Evolutionary conservation across 495 filamentous ascomycete species (phyloP), one percentile per base, ranked within the genome.

Genomic region (Penicillium egyptiacum): DNA sequence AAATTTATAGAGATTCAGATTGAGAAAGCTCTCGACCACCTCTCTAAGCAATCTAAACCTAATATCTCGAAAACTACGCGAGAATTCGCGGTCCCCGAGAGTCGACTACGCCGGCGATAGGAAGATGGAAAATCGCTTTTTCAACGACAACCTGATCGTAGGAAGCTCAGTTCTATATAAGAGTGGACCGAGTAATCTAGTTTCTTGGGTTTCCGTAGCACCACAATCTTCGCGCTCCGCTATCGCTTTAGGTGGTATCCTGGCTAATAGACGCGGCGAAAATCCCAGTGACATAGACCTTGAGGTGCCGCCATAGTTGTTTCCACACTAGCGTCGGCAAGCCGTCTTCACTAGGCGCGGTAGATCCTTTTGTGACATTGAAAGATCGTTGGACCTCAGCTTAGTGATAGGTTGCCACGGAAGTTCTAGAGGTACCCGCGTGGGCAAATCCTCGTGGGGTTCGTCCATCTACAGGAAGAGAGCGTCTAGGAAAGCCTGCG

Each of bases 391-490:
- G 26, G 28, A 70, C 56, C 50, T 72, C 63, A 2, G 47, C 26
- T 70, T 53, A 1, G 67, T 60, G 53, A 69, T 63, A 7, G 56
- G 61, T 25, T 57, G 30, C 65, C 52, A 72, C 10, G 28, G 53
- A 7, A 72, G 57, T 51, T 58, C 25, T 28, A 46, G 25, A 26
- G 43, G 43, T 45, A 23, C 23, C 12, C 10, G 43, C 23, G 43
- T 2, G 23, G 14, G 23, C 12, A 17, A 25, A 4, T 45, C 43
- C 23, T 25, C 63, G n/a, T 40, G 23, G 16, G 61, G 64, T 31
- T 43, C 49, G 42, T 56, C 54, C 54, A 68, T 70, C 19, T 26
- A 45, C 4, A 61, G 65, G 42, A 70, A 72, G 61, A 72, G 70
- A 0, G 63, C 11, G 8, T 69, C 61, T 4, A 70, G 8, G 35